Evolutionary conservation across 352 stramenopile species (phyloP), one percentile per base, ranked within the genome.

Genomic region (Globisporangium megalacanthum): DNA sequence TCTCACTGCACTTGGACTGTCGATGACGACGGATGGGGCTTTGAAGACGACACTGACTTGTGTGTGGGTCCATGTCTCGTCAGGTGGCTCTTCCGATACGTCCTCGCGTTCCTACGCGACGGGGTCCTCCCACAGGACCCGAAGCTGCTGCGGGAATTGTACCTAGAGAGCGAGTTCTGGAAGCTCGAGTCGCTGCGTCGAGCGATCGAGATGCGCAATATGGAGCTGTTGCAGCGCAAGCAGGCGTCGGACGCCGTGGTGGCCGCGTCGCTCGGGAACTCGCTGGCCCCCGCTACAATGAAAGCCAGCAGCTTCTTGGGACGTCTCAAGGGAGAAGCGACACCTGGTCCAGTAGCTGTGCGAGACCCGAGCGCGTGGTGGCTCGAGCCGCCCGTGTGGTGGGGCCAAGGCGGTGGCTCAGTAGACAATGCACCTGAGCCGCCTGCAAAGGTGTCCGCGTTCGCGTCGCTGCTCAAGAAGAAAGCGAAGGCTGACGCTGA

Each of bases 101-200:
- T 90, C 54, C 70, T 94, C n/a, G 66, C 79, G 8, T 92, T 92
- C 58, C 68, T 92, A 3, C 78, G 82, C n/a, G 84, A 94, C 52
- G 81, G 81, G 0, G 54, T 89, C 17, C 62, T 94, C 17, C 80
- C 78, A 2, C 73, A 73, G 7, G 80, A 92, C 56, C 66, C 75
- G 33, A 88, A 86, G 54, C 53, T 92, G 0, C 65, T 92, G 42
- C 72, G 74, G 1, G 72, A 72, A 35, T 64, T 90, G 57, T 94
- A 94, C 54, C 64, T 86, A 4, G 82, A 92, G 62, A 84, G 77
- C 60, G 83, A 90, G 50, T 94, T 90, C 66, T 94, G 80, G 82
- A 87, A 83, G 52, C 75, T 94, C 20, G 76, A 86, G 47, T 86
- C 84, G 49, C 59, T 94, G 8, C 77, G 82, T 42, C 79, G 79